Evolutionary conservation across 148 eudicot species (phyloP).

Genomic region (Silene uniflora): DNA sequence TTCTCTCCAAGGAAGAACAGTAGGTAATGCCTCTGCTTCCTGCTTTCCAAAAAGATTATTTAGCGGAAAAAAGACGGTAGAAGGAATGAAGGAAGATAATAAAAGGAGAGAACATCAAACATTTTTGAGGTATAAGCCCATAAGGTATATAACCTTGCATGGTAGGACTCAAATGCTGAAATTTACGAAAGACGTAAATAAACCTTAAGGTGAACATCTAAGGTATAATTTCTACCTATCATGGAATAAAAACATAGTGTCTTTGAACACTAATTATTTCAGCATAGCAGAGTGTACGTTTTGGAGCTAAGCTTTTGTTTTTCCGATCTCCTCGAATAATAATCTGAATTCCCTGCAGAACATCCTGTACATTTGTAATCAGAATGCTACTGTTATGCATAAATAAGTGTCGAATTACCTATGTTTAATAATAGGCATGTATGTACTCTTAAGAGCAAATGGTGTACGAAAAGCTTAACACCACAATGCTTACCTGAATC

Average conservation of each 20-base stretch:
- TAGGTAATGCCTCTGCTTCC: background rate
- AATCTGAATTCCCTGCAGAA: background rate
- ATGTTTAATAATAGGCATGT: background rate
- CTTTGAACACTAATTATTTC: no score
- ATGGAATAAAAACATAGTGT: background rate
- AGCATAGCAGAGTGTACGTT: background rate
- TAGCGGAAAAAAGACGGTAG: background rate
- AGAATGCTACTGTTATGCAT: background rate
- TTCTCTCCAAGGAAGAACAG: conserved; percentile 4
- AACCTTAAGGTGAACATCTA: no score
- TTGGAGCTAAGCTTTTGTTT: background rate
- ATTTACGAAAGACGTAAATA: background rate
- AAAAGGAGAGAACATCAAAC: background rate
- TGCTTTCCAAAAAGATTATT: background rate
- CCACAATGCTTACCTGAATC: background rate
- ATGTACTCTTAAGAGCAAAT: no score
- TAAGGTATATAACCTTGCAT: background rate
- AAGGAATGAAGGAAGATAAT: background rate
- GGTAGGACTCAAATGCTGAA: conserved; percentile 15
- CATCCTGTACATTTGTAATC: background rate
- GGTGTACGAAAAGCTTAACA: background rate
- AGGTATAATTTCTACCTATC: no score
- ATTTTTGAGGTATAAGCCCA: background rate
- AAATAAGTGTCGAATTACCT: background rate
- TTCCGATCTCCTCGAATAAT: background rate